These are phyloP conservation scores for Rhodamnia argentea DNA, from an alignment of 345 rosid species.

Conservation along the genomic window DNA sequence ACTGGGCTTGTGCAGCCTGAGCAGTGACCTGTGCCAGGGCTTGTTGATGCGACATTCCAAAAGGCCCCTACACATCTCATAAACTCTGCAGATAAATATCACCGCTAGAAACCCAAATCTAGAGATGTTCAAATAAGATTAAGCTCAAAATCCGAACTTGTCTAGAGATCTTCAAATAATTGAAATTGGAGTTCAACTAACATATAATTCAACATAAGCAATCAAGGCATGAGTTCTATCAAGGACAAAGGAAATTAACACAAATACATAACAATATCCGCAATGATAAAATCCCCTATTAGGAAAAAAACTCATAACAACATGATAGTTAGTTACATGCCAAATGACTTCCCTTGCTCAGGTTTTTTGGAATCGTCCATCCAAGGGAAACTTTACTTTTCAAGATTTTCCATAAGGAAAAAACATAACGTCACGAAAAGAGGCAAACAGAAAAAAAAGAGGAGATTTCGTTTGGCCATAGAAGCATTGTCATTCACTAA, in stretches of 20 bases:
- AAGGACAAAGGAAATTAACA: not conserved
- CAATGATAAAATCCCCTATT: not conserved
- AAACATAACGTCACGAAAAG: not conserved
- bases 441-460: not conserved
- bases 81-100: not conserved
- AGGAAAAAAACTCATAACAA: not conserved
- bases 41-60: slow-evolving; percentile 81
- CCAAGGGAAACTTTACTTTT: not conserved
- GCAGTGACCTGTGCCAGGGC: slow-evolving; percentile 77
- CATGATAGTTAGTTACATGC: not conserved
- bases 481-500: not conserved
- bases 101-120: not conserved
- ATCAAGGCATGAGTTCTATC: not conserved
- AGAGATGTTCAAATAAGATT: not conserved
- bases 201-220: not conserved
- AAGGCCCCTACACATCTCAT: slow-evolving; percentile 39
- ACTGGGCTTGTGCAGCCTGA: slow-evolving; percentile 52
- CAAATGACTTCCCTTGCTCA: not conserved
- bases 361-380: not conserved
- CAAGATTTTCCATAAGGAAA: not conserved
- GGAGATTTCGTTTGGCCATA: not conserved
- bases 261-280: not conserved
- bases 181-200: not conserved
- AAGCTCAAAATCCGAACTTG: not conserved
- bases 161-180: not conserved